Evolutionary conservation across 1,284 basidiomycete species (phyloP), one percentile per base, ranked within the genome.

Genomic region (Violaceomyces palustris): DNA sequence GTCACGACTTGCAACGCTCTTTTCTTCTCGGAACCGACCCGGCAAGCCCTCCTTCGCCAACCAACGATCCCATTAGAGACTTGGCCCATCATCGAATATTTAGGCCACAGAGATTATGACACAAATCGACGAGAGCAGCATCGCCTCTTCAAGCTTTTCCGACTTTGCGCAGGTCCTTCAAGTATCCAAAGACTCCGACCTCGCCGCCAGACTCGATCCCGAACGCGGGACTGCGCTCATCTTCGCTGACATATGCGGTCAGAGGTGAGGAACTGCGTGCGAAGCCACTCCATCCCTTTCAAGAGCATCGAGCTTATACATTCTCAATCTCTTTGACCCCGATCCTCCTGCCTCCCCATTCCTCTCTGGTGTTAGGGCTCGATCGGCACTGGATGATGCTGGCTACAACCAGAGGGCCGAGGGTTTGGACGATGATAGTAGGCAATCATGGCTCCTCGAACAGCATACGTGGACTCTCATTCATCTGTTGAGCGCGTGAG

Each of bases 71-170:
- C 31, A 32, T 15, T 19, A 32, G 17, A 19, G 31, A 15, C 31
- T 15, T 17, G n/a, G 6, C 31, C 3, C 31, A 32, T 9, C 3
- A 8, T 19, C 9, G 11, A 15, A 32, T 18, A 15, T 19, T 17
- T 14, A 19, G 31, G 17, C 17, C 31, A 11, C 21, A 15, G 4
- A 32, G 8, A 9, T 35, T 6, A 35, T 35, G 34, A n/a, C 34
- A 4, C 21, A 53, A 44, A 10, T 46, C 55, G 18, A 54, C 39
- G 48, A 49, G 35, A n/a, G n/a, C n/a, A n/a, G n/a, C n/a, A n/a
- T n/a, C n/a, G n/a, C n/a, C n/a, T n/a, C n/a, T n/a, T 67, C 64
- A 21, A 67, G 64, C 40, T 67, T 67, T 48, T 41, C 33, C 25
- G 50, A 58, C n/a, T 67, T 67, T 25, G 64, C 64, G 23, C 44